A percentile compares a stretch with the other conserved stretches of the same genome.
These are phyloP conservation scores for Phialocephala sp. DNA, from an alignment of 2,329 filamentous ascomycete species.

Conservation along the genomic window DNA sequence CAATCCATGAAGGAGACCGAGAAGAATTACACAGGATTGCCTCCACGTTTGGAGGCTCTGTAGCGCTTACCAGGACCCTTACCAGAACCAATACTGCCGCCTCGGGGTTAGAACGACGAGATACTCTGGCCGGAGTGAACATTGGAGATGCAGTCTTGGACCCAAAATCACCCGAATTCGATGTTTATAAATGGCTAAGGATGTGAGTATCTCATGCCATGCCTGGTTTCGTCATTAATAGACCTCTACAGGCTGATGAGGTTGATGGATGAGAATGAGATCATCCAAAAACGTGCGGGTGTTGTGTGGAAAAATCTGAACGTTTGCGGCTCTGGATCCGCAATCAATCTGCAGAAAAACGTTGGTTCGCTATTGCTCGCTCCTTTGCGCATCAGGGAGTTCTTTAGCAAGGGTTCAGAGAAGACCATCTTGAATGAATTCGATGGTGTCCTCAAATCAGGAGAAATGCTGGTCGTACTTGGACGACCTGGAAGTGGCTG, in stretches of 20 bases:
- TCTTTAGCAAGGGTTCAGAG: slow-evolving; percentile 56
- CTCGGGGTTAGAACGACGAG: slow-evolving; percentile 27
- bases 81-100: slow-evolving; percentile 26
- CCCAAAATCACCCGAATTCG: slow-evolving; percentile 49
- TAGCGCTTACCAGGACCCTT: slow-evolving; percentile 26
- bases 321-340: slow-evolving; percentile 69
- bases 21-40: slow-evolving; percentile 39
- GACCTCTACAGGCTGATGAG: slow-evolving; percentile 39
- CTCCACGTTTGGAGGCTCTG: slow-evolving; percentile 30
- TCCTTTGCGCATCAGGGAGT: slow-evolving; percentile 62
- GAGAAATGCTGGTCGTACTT: slow-evolving; percentile 72
- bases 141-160: slow-evolving; percentile 56
- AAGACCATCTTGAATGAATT: slow-evolving; percentile 68
- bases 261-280: slow-evolving; percentile 59
- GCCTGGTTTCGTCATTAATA: background rate
- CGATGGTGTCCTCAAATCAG: slow-evolving; percentile 65
- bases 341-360: slow-evolving; percentile 71
- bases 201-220: slow-evolving; percentile 27
- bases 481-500: slow-evolving; percentile 70
- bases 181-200: slow-evolving; percentile 35
- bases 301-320: slow-evolving; percentile 69
- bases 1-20: slow-evolving; percentile 36
- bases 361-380: slow-evolving; percentile 63
- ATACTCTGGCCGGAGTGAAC: slow-evolving; percentile 46
- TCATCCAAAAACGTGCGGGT: slow-evolving; percentile 60